phyloP scores from a whole-genome alignment of 345 rosid genomes.

The Populus davidiana region DNA sequence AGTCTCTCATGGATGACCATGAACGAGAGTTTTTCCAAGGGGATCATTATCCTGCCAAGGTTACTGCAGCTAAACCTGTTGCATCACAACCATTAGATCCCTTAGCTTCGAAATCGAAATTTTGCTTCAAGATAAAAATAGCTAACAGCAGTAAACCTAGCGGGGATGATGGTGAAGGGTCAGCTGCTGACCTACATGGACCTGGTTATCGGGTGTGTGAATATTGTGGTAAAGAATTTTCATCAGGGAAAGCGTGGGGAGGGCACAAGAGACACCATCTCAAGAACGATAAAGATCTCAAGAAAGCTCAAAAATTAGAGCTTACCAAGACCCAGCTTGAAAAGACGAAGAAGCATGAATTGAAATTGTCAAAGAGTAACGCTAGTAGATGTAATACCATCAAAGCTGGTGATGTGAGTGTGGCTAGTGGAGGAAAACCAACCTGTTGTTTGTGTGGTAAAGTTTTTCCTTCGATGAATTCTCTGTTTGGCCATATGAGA shows the following conservation, averaged over 20 bases:
- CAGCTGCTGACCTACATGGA: background rate
- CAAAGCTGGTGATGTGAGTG: conserved; percentile 8
- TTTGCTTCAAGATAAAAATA: conserved; percentile 1
- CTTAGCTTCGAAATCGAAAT: background rate
- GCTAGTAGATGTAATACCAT: background rate
- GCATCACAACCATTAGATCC: too few relatives aligned
- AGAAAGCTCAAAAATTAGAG: background rate
- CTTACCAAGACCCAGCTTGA: background rate
- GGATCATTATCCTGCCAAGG: background rate
- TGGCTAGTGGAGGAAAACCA: conserved; percentile 4
- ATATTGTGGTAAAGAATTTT: conserved; percentile 1
- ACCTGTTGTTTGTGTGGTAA: conserved; percentile 7
- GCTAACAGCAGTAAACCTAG: background rate
- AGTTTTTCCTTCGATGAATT: background rate
- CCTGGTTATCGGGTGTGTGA: background rate
- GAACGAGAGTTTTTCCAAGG: too few relatives aligned
- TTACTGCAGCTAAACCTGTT: too few relatives aligned
- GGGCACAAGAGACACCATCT: conserved; percentile 18
- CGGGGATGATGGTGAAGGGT: background rate
- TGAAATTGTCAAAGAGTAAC: background rate
- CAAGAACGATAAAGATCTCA: conserved; percentile 2
- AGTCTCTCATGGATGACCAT: background rate
- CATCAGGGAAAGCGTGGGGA: conserved; percentile 19
- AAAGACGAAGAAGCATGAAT: background rate
- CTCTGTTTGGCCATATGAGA: conserved; percentile 20